phyloP scores from a whole-genome alignment of 1,284 basidiomycete species.

The Paramarasmius palmivorus region DNA sequence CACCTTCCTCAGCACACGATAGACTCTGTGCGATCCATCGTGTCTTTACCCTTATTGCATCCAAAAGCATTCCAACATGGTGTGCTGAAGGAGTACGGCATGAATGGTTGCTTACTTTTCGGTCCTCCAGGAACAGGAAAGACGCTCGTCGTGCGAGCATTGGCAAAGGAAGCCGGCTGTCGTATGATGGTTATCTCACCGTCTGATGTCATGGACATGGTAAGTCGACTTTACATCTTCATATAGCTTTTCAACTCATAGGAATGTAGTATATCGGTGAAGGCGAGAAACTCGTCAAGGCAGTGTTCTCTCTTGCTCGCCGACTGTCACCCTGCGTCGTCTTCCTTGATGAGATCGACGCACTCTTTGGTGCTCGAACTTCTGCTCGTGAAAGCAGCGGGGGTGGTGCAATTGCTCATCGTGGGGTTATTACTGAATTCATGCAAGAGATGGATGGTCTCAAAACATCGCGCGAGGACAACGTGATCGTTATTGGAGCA shows the following conservation, averaged over 20 bases:
- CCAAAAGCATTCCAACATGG: slow-evolving; percentile 90
- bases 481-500: slow-evolving; percentile 91
- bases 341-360: slow-evolving; percentile 96
- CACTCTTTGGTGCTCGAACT: slow-evolving; percentile 87
- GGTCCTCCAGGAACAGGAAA: slow-evolving; percentile 94
- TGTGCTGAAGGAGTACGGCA: slow-evolving; percentile 87
- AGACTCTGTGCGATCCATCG: slow-evolving; percentile 87
- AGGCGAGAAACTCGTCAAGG: slow-evolving; percentile 91
- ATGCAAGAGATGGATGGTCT: slow-evolving; percentile 99
- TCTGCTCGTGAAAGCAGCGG: slow-evolving; percentile 67
- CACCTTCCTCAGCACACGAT: slow-evolving; percentile 85
- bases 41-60: slow-evolving; percentile 88
- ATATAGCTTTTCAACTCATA: slow-evolving; percentile 5
- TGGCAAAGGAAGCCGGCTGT: slow-evolving; percentile 90
- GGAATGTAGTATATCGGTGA: slow-evolving; percentile 83
- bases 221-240: slow-evolving; percentile 29
- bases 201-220: slow-evolving; percentile 90
- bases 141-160: slow-evolving; percentile 85
- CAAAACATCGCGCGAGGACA: slow-evolving; percentile 76
- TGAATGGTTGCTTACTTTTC: slow-evolving; percentile 86
- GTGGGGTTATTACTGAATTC: slow-evolving; percentile 88
- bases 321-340: slow-evolving; percentile 90
- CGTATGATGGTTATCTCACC: slow-evolving; percentile 85
- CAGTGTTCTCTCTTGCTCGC: slow-evolving; percentile 89
- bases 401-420: slow-evolving; percentile 82